Percentiles rank a stretch among this genome's conserved stretches.
These are phyloP conservation scores for Discostella stelligera DNA, from an alignment of 352 stramenopile genomes.

Conservation along the genomic window DNA sequence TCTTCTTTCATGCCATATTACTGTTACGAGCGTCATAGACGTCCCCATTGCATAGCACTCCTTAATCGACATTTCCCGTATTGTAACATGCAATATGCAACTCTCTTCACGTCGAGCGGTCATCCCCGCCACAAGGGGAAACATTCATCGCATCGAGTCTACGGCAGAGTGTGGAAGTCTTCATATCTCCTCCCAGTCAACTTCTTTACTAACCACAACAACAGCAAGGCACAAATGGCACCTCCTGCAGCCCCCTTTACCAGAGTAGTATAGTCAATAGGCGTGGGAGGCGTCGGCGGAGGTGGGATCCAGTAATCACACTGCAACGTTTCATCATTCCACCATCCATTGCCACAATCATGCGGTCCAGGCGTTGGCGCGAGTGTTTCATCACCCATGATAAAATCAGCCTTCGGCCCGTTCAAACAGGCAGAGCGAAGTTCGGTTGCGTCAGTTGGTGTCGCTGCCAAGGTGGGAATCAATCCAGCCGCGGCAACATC, in stretches of 20 bases:
- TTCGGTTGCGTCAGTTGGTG: slow-evolving; percentile 9
- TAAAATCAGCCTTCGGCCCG: slow-evolving; percentile 64
- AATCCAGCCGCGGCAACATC: slow-evolving; percentile 66
- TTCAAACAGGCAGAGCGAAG: slow-evolving; percentile 57
- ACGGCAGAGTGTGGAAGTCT: slow-evolving; percentile 33
- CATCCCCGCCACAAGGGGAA: not conserved
- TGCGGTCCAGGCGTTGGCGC: slow-evolving; percentile 56
- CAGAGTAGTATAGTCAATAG: slow-evolving; percentile 1
- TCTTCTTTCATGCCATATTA: not conserved
- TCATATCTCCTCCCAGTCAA: slow-evolving; percentile 22
- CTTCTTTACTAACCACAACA: slow-evolving; percentile 38
- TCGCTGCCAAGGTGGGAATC: slow-evolving; percentile 33
- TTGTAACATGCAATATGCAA: no score
- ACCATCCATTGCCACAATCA: slow-evolving; percentile 75
- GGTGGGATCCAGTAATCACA: slow-evolving; percentile 69
- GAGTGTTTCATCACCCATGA: slow-evolving; percentile 65
- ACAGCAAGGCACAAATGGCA: slow-evolving; percentile 20
- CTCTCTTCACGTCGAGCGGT: no score
- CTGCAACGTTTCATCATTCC: slow-evolving; percentile 55
- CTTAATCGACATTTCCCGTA: no score
- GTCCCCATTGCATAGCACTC: not conserved
- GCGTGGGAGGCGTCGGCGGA: slow-evolving; percentile 19
- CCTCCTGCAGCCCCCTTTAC: slow-evolving; percentile 12
- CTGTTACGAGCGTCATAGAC: no score
- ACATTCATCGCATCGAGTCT: not conserved